Evolutionary conservation across 2,329 filamentous ascomycete species (phyloP).

Genomic region (Pseudocercospora crystallina): DNA sequence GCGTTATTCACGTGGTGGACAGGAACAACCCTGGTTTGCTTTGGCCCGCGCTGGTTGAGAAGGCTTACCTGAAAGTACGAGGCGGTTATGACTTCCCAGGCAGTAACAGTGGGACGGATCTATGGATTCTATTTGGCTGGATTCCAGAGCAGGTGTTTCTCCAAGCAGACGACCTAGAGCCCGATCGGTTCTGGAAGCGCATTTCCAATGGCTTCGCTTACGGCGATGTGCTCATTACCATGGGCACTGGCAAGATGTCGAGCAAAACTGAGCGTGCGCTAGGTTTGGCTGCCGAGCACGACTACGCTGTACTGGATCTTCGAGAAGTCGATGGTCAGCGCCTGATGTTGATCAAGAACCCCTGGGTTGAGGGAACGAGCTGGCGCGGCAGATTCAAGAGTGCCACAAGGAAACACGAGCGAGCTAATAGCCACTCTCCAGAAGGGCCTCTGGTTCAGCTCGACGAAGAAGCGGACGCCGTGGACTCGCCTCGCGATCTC

Average conservation of each 20-base stretch:
- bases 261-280: slow-evolving; percentile 73
- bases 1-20: slow-evolving; percentile 84
- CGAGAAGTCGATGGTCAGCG: slow-evolving; percentile 63
- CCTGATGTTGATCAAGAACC: slow-evolving; percentile 85
- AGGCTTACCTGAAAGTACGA: slow-evolving; percentile 91
- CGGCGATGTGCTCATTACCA: slow-evolving; percentile 81
- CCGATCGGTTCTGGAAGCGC: slow-evolving; percentile 73
- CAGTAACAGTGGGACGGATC: slow-evolving; percentile 92
- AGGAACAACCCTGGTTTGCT: slow-evolving; percentile 75
- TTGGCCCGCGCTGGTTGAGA: slow-evolving; percentile 92
- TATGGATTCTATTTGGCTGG: slow-evolving; percentile 93
- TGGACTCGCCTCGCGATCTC: slow-evolving; percentile 36
- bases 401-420: slow-evolving; percentile 9
- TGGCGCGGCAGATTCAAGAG: slow-evolving; percentile 59
- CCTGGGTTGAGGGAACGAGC: slow-evolving; percentile 80
- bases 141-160: slow-evolving; percentile 94
- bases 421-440: slow-evolving; percentile 3
- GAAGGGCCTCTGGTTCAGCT: slow-evolving; percentile 18
- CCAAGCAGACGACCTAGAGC: slow-evolving; percentile 78
- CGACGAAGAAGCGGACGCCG: slow-evolving; percentile 30
- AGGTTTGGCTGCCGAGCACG: slow-evolving; percentile 85
- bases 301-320: slow-evolving; percentile 87
- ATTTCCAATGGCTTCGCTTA: slow-evolving; percentile 72
- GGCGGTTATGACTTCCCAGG: slow-evolving; percentile 97
- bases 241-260: slow-evolving; percentile 84